phyloP scores from a whole-genome alignment of 768 basidiomycete species.

The Chalciporus sphaerocephalus region DNA sequence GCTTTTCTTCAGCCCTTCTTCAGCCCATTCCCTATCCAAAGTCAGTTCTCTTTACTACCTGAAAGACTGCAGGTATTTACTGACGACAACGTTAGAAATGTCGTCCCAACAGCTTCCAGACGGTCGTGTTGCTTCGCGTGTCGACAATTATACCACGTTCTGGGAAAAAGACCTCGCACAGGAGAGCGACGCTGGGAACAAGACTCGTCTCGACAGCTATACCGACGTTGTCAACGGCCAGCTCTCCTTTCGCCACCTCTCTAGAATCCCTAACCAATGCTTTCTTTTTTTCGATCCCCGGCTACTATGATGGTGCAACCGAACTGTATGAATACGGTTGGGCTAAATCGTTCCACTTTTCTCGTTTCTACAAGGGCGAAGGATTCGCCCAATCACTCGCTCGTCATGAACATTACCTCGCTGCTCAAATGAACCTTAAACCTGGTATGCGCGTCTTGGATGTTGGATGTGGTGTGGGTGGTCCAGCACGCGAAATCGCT shows the following conservation, averaged over 20 bases:
- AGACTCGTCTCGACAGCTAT: constrained; percentile 76
- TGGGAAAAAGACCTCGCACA: constrained; percentile 81
- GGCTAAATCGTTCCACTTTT: constrained; percentile 92
- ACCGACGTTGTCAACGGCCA: constrained; percentile 91
- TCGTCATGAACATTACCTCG: constrained; percentile 96
- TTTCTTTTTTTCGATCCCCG: no score
- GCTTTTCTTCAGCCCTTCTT: no score
- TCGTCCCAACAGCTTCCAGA: constrained; percentile 38
- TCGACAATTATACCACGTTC: constrained; percentile 83
- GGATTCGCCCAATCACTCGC: constrained; percentile 66
- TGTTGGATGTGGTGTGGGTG: constrained; percentile 97
- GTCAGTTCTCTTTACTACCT: not conserved
- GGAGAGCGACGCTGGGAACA: constrained; percentile 62
- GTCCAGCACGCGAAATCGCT: constrained; percentile 94
- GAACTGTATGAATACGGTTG: constrained; percentile 94
- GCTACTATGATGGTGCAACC: constrained; percentile 96
- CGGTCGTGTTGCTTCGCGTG: constrained; percentile 61
- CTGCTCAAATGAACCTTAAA: constrained; percentile 75
- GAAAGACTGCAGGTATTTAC: no score
- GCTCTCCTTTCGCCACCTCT: constrained; percentile 16
- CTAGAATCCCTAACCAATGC: no score
- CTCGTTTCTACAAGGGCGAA: constrained; percentile 93
- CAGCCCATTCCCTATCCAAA: no score
- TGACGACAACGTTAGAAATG: constrained; percentile 1
- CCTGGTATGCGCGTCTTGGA: constrained; percentile 96